Percentiles rank a stretch among this genome's conserved stretches.
Evolutionary conservation across 352 stramenopile species (phyloP).

Genomic region (Thalassiosira mediterranea): DNA sequence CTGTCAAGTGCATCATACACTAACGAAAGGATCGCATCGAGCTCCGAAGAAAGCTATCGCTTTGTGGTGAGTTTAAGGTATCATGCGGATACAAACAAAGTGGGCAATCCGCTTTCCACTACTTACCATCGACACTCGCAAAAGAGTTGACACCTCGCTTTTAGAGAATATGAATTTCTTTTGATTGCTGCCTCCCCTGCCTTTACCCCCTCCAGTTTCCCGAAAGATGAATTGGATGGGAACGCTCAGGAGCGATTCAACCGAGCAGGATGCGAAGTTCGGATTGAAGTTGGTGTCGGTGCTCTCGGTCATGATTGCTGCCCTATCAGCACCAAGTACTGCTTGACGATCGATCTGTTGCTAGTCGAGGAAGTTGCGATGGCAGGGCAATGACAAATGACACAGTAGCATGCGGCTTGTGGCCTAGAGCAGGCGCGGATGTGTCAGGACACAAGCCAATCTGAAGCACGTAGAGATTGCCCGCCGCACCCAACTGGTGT

Average conservation of each 20-base stretch:
- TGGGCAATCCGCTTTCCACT: neutral
- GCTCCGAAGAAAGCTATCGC: constrained; percentile 39
- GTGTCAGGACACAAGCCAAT: too few relatives aligned
- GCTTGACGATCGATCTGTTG: neutral
- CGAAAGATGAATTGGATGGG: constrained; percentile 43
- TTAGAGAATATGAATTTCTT: constrained; percentile 48
- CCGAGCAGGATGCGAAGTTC: neutral
- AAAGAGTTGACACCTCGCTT: constrained; percentile 46
- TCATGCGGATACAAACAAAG: neutral
- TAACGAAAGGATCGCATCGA: constrained; percentile 38
- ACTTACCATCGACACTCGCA: constrained; percentile 49
- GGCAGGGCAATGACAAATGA: too few relatives aligned
- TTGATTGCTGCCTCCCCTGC: neutral
- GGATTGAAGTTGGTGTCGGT: neutral
- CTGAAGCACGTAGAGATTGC: too few relatives aligned
- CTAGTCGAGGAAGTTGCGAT: neutral
- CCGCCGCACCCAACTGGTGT: too few relatives aligned
- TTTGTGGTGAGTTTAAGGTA: neutral
- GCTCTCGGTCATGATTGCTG: neutral
- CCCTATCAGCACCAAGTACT: neutral
- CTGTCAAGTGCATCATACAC: constrained; percentile 48
- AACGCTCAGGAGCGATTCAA: constrained; percentile 38
- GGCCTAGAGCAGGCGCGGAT: too few relatives aligned
- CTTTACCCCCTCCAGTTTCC: constrained; percentile 21
- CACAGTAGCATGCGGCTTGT: too few relatives aligned